Evolutionary conservation across 257 asterid species (phyloP), one percentile per base, ranked within the genome.

Genomic region (Solanum tarijense): DNA sequence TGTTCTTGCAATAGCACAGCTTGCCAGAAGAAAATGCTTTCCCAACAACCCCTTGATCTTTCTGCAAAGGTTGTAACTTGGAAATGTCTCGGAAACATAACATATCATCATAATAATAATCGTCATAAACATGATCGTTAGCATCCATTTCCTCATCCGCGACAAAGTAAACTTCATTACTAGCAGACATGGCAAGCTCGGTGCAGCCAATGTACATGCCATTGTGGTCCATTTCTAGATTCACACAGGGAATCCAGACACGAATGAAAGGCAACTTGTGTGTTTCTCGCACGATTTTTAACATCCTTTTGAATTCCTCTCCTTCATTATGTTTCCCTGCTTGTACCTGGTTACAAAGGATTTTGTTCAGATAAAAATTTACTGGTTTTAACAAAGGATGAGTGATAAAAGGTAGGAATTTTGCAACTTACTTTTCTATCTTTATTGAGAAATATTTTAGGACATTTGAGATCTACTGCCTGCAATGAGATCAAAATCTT

Each of bases 41-140:
- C 88, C 98, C 99, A 52, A 94, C 92, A 91, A 95, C 98, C 76
- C 99, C 98, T 91, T 96, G 99, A 41, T 98, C 98, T 90, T 91
- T 94, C 82, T 94, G 97, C 87, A 96, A 88, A 90, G 95, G 98
- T 79, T 96, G 99, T 91, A 95, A 97, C 5, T 93, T 94, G 73
- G 98, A 96, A 38, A 98, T 98, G 83, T 93, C 98, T 2, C 94
- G 95, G 89, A 96, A 96, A 83, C 98, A 96, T 97, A 98, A 93
- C 91, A 91, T 91, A 86, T 92, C 95, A 38, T 82, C 86, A 34
- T 82, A 82, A 48, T 82, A 82, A 1, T 82, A 82, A 0, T 82
- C 69, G 0, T 82, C 86, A 31, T 82, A 82, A 82, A 82, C 86
- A 82, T 82, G 71, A 34, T 82, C 18, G 5, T 82, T 20, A 29